Conservation (phyloP, 352 stramenopile genomes). For the Pythium folliculosum region DNA sequence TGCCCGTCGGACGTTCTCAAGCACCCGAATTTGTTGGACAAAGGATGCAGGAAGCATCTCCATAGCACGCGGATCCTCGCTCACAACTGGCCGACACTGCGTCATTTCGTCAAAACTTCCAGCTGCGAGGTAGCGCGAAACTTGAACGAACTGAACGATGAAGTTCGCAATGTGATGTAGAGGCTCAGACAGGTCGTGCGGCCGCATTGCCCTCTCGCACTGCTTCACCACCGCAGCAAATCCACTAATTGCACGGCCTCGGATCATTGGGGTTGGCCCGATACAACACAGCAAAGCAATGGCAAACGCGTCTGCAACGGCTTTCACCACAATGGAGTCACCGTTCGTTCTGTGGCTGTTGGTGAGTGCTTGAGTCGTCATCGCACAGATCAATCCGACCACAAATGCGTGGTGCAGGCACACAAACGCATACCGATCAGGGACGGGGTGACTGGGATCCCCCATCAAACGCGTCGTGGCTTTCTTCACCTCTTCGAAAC, state of each 20-base stretch:
- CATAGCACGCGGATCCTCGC: constrained; percentile 37
- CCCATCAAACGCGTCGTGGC: constrained; percentile 63
- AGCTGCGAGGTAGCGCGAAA: constrained; percentile 56
- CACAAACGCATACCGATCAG: constrained; percentile 67
- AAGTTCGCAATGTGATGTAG: constrained; percentile 80
- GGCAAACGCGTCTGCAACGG: constrained; percentile 72
- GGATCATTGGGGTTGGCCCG: constrained; percentile 60
- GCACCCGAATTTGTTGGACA: constrained; percentile 64
- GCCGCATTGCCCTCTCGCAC: constrained; percentile 47
- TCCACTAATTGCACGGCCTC: constrained; percentile 47
- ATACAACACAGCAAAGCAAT: constrained; percentile 78
- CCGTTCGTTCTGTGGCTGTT: constrained; percentile 58
- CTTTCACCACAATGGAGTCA: constrained; percentile 67
- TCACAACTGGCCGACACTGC: constrained; percentile 51
- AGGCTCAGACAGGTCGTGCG: constrained; percentile 59
- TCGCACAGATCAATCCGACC: constrained; percentile 74
- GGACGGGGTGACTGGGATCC: constrained; percentile 43
- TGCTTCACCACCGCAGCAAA: constrained; percentile 66
- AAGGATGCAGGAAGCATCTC: constrained; percentile 71
- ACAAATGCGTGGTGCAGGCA: constrained; percentile 83
- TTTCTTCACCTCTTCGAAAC: constrained; percentile 83
- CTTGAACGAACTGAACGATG: constrained; percentile 71
- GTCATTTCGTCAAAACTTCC: constrained; percentile 65
- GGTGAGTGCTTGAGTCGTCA: constrained; percentile 73
- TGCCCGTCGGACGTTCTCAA: constrained; percentile 61